Evolutionary conservation across 139 green algal species (phyloP).

Genomic region (Tetradesmus obliquus): DNA sequence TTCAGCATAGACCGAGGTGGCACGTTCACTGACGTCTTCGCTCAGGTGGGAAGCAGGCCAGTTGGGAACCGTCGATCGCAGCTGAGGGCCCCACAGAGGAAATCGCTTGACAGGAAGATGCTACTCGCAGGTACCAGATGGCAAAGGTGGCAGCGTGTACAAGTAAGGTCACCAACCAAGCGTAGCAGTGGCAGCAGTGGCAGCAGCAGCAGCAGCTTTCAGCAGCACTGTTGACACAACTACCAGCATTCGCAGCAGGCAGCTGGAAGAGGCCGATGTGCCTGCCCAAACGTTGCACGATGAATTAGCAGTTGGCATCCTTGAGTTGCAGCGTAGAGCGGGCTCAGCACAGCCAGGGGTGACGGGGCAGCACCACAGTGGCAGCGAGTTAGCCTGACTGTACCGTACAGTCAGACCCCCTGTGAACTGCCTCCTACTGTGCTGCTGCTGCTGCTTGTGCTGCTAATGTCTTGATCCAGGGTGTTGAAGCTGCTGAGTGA

Average conservation of each 20-base stretch:
- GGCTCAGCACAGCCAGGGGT: not conserved
- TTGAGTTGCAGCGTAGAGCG: not conserved
- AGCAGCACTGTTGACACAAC: not conserved
- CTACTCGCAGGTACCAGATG: conserved; percentile 57
- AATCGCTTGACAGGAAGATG: not conserved
- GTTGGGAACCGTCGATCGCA: not conserved
- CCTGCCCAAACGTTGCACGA: not conserved
- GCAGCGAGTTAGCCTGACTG: not conserved
- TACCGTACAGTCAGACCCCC: not conserved
- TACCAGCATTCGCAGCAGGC: not conserved
- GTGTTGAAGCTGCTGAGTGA: conserved; percentile 96
- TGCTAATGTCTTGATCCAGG: conserved; percentile 37
- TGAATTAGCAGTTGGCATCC: not conserved
- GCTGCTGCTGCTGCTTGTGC: not conserved
- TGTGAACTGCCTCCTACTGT: not conserved
- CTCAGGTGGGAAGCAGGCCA: conserved; percentile 69
- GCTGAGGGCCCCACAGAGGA: not conserved
- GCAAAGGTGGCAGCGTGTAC: conserved; percentile 57
- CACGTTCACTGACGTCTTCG: conserved; percentile 99
- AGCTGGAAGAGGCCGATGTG: not conserved
- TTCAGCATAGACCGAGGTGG: conserved; percentile 98
- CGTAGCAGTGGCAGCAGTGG: conserved; percentile 16
- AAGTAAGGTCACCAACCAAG: conserved; percentile 29
- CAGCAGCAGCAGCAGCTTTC: not conserved
- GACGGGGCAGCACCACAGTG: not conserved